Conservation (phyloP, 495 filamentous ascomycete genomes). For the Neurospora intermedia region DNA sequence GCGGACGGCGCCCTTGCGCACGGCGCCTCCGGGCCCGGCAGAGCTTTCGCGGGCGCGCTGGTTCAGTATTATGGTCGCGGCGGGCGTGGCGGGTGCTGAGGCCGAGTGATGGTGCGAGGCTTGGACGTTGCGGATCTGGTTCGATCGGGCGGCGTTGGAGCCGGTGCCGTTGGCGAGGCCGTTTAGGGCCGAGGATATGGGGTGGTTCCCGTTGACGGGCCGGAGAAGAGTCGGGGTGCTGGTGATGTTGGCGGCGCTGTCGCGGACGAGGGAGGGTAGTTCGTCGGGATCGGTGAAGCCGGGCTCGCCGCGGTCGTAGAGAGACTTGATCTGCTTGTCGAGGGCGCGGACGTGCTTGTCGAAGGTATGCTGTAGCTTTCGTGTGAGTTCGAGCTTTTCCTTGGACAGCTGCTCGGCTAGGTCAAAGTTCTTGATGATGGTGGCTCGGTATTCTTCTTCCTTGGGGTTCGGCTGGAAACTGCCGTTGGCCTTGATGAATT, state of each 20-base stretch:
- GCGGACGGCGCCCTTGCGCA: slow-evolving; percentile 61
- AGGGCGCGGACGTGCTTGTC: slow-evolving; percentile 85
- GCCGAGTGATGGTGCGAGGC: slow-evolving; percentile 31
- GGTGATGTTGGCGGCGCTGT: slow-evolving; percentile 37
- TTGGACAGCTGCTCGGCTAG: slow-evolving; percentile 64
- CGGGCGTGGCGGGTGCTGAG: slow-evolving; percentile 59
- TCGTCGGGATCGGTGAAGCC: slow-evolving; percentile 64
- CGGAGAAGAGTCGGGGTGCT: slow-evolving; percentile 27
- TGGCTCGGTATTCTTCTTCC: slow-evolving; percentile 62
- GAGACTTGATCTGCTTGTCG: slow-evolving; percentile 74
- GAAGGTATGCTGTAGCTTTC: slow-evolving; percentile 65
- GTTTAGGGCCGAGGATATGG: slow-evolving; percentile 36
- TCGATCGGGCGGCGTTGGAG: slow-evolving; percentile 14
- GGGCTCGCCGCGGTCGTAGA: slow-evolving; percentile 64
- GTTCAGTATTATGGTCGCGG: slow-evolving; percentile 48
- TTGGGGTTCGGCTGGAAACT: slow-evolving; percentile 75
- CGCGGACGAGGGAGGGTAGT: slow-evolving; percentile 67
- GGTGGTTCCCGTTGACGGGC: slow-evolving; percentile 29
- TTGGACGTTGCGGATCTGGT: slow-evolving; percentile 31
- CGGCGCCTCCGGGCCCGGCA: slow-evolving; percentile 48
- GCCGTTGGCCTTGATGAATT: slow-evolving; percentile 78
- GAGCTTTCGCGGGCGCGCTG: slow-evolving; percentile 61
- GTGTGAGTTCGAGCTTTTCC: slow-evolving; percentile 73
- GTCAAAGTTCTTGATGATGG: slow-evolving; percentile 61
- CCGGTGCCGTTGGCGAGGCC: slow-evolving; percentile 36